Base-by-base conservation (phyloP, 225 moss, liverwort and hornwort genomes). In the Rhytidiadelphus loreus region DNA sequence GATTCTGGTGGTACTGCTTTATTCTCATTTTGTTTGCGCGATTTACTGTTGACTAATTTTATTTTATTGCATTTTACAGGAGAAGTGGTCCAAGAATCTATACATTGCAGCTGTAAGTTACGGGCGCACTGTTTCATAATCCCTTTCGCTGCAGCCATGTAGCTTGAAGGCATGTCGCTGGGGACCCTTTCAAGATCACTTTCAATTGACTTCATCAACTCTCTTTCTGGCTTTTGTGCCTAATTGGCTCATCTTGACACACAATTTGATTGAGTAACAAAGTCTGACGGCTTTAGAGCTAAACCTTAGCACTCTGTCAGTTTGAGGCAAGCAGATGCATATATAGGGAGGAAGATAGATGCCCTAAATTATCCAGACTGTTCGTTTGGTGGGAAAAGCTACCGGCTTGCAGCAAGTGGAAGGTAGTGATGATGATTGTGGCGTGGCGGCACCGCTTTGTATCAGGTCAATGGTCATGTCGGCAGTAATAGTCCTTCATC, bases 21-120 rank as follows among this genome's bases (percentile, higher is more conserved):
- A 5, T 30, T 4, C 16, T 16, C 7, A 37, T 13, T 32, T 57
- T 26, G 4, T 13, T 22, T 8, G 6, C 14, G 2, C 43, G 6
- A 15, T 84, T 39, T 0, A 10, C 2, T 75, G 37, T 7, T 25
- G 3, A 12, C 83, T 87, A 12, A 87, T 7, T 24, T 8, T 0
- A 16, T 33, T 33, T 52, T 4, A 9, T 75, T 26, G 20, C 32
- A 3, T 37, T 61, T 0, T 68, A 13, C 95, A 99, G 98, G 98
- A 99, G 90, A 99, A 99, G 84, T 99, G 98, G 98, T 99, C 98
- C 32, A 99, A 99, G 96, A 99, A 99, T 92, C 96, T 99, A 11
- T 98, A 98, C 90, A 98, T 98, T 77, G 98, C 98, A 80, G 98
- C 97, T 85, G 97, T 99, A 56, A 99, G 98, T 84, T 99, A 99